Base-by-base conservation (phyloP, 1,139 yeast genomes). In the Hyphopichia pseudoburtonii region DNA sequence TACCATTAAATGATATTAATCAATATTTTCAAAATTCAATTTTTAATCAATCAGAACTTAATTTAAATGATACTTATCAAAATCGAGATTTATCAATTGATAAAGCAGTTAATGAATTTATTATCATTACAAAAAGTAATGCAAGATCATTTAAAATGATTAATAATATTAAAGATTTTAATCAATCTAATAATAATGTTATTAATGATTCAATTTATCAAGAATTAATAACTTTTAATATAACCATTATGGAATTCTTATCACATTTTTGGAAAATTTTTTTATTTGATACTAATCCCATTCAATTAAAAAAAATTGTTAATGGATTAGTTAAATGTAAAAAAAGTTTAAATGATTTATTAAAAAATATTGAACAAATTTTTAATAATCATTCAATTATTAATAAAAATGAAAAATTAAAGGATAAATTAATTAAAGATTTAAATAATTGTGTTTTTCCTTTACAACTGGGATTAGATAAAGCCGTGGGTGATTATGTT, bases 101-200 rank as follows among this genome's bases (percentile, higher is more conserved):
- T 33, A 73, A 72, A 24, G 70, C 84, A 0, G 65, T 76, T 7
- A 56, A 52, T 29, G 80, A 78, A 34, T 74, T 82, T 9, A 64
- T 73, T 11, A 57, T 56, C 4, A 66, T 82, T 18, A 76, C 81
- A 14, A 76, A 76, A 50, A 70, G 72, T 37, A 83, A 82, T 51
- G 74, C 80, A 32, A 76, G 60, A 36, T 46, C 56, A 2, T 60
- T 44, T 38, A 57, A 48, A 39, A 42, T 52, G 25, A 42, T 46
- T 7, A 41, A 39, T 28, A 30, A 33, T 21, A 15, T 34, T 44
- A 37, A 22, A 31, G 34, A 31, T 23, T 9, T 28, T 10, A 16
- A 6, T 22, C 41, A 31, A 29, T 32, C 31, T 39, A 3, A 46
- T 18, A 42, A 51, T 23, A 51, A 57, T 33, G 46, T 68, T 12